Evolutionary conservation across 2,329 filamentous ascomycete genomes (phyloP), one percentile per base, ranked within the genome.

Genomic region (Cladophialophora bantiana): DNA sequence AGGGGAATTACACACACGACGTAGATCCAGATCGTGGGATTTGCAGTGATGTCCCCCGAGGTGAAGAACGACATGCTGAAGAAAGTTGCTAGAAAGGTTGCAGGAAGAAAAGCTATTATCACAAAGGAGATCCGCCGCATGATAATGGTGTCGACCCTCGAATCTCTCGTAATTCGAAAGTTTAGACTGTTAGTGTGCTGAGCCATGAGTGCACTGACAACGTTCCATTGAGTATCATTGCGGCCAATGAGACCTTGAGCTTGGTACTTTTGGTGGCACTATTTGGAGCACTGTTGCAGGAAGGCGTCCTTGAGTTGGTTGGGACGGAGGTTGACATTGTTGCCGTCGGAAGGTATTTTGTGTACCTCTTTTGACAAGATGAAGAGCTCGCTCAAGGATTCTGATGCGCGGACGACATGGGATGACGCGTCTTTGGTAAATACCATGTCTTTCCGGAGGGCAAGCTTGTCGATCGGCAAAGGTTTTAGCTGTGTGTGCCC

Each of bases 31-130:
- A 62, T 62, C 2, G 38, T 20, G 7, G 34, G 48, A 20, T 35
- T 62, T 13, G 55, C 36, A 18, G 4, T 20, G 7, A 62, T 6
- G 12, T 36, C 15, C n/a, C 35, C 53, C 13, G 34, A 40, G 9
- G 32, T 32, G 32, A 62, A 62, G 31, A 62, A 62, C 36, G 55
- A 34, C 60, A 62, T 62, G 34, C 60, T 62, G 50, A 62, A 62
- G 48, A 62, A 62, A 15, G 60, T 56, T 3, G 60, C 60, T 7
- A 62, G 48, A 40, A 62, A 62, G n/a, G 60, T 62, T 4, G 50
- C 60, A 7, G 60, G 60, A n/a, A 62, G 53, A 45, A 62, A 62
- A 7, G 40, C 35, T 15, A 55, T 26, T 13, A 50, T 35, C 15
- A 62, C 60, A 31, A 35, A 15, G 13, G 50, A 26, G 26, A 62